These are phyloP conservation scores for Diaporthe longicolla DNA, from an alignment of 2,329 filamentous ascomycete genomes.

Conservation along the genomic window DNA sequence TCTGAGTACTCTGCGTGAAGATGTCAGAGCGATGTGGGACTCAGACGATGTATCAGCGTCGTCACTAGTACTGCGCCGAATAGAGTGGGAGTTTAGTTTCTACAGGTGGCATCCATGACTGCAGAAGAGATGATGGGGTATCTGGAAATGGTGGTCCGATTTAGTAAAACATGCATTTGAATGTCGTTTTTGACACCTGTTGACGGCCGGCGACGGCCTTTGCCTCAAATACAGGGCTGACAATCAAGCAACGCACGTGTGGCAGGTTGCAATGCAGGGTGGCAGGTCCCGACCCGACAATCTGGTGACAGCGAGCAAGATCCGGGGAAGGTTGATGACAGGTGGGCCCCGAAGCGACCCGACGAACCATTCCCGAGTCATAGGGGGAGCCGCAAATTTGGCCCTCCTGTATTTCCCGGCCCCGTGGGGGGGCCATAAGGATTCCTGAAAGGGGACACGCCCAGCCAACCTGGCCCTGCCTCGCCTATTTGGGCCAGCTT, in stretches of 20 bases:
- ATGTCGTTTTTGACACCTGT: background rate
- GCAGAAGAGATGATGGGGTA: too few relatives aligned
- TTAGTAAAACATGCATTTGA: background rate
- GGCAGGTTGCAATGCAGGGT: background rate
- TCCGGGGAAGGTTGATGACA: conserved; percentile 31
- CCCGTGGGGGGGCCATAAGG: background rate
- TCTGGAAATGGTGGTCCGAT: too few relatives aligned
- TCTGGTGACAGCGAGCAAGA: conserved; percentile 40
- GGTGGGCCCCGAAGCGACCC: background rate
- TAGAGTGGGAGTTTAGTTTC: too few relatives aligned
- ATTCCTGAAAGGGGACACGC: background rate
- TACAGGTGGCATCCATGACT: too few relatives aligned
- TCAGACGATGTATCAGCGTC: too few relatives aligned
- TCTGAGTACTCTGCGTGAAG: too few relatives aligned
- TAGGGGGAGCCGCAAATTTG: background rate
- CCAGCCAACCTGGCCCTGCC: background rate
- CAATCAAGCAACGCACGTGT: background rate
- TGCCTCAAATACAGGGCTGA: too few relatives aligned
- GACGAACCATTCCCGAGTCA: conserved; percentile 5
- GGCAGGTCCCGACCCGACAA: conserved; percentile 38
- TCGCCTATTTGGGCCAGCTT: background rate
- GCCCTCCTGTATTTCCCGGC: conserved; percentile 23
- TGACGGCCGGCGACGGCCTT: background rate
- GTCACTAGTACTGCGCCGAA: background rate
- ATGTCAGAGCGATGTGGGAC: too few relatives aligned